phyloP scores from a whole-genome alignment of 2,329 filamentous ascomycete species.

The Penicillium verrucosum region DNA sequence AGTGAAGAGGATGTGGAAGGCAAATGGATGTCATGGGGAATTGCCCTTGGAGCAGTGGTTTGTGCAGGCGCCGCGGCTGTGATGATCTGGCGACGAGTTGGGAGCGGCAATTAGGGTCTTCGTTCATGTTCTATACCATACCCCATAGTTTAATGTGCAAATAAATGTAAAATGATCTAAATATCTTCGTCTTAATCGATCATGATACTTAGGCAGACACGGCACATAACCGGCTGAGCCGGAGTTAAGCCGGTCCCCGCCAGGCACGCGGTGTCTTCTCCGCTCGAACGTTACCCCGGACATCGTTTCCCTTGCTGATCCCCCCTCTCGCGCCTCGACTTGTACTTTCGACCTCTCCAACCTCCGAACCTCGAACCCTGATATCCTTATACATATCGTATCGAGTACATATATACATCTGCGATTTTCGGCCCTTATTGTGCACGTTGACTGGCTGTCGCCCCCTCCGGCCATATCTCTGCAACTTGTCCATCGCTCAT shows the following conservation, averaged over 20 bases:
- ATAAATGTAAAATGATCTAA: neutral
- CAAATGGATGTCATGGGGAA: conserved; percentile 80
- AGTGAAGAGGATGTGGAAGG: conserved; percentile 74
- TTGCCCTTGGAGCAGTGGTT: conserved; percentile 71
- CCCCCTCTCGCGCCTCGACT: neutral
- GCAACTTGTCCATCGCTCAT: neutral
- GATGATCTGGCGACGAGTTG: conserved; percentile 58
- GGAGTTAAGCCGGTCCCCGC: conserved; percentile 17
- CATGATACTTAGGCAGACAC: neutral
- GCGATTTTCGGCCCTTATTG: neutral
- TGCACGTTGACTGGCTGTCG: neutral
- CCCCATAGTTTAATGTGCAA: conserved; percentile 3
- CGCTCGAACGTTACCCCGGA: conserved; percentile 20
- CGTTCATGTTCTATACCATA: conserved; percentile 18
- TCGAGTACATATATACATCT: neutral
- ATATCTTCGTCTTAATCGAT: neutral
- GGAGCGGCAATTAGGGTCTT: conserved; percentile 32
- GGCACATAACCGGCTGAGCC: conserved; percentile 1
- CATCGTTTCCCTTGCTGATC: conserved; percentile 16
- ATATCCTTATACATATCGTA: neutral
- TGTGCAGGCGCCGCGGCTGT: conserved; percentile 58
- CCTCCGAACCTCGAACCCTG: neutral
- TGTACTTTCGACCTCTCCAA: neutral
- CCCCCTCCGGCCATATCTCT: neutral
- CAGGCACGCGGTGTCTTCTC: conserved; percentile 20